Percentiles rank a stretch among this genome's conserved stretches.
Evolutionary conservation across 1,284 basidiomycete species (phyloP).

Genomic region (Inonotus hispidus): DNA sequence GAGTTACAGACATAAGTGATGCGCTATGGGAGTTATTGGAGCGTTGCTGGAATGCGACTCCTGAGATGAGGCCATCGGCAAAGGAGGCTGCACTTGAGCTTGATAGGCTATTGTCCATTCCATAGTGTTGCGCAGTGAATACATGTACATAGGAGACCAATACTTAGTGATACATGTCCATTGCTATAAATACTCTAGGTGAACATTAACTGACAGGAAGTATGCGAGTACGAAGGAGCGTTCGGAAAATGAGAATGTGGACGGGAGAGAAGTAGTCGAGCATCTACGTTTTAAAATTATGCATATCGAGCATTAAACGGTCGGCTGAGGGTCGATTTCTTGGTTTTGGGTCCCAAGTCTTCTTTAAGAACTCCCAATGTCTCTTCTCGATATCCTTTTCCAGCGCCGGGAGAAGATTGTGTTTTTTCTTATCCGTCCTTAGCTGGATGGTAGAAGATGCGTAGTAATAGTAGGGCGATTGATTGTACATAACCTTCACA

Average conservation of each 20-base stretch:
- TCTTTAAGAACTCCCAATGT: not conserved
- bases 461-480: not conserved
- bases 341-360: not conserved
- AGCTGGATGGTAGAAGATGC: not conserved
- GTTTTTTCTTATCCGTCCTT: not conserved
- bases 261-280: not conserved
- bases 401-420: not conserved
- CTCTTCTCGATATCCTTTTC: not conserved
- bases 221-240: no score
- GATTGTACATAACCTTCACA: not conserved
- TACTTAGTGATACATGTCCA: no score
- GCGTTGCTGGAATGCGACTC: not conserved
- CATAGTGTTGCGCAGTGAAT: not conserved
- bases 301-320: not conserved
- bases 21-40: not conserved
- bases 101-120: not conserved
- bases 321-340: not conserved
- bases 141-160: no score
- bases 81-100: not conserved
- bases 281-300: not conserved
- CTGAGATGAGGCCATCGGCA: not conserved
- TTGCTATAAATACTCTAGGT: not conserved
- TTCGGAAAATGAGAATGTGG: no score
- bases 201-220: no score
- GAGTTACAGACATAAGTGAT: not conserved